These are phyloP conservation scores for Agrocybe praecox DNA, from an alignment of 768 basidiomycete genomes.

Conservation along the genomic window DNA sequence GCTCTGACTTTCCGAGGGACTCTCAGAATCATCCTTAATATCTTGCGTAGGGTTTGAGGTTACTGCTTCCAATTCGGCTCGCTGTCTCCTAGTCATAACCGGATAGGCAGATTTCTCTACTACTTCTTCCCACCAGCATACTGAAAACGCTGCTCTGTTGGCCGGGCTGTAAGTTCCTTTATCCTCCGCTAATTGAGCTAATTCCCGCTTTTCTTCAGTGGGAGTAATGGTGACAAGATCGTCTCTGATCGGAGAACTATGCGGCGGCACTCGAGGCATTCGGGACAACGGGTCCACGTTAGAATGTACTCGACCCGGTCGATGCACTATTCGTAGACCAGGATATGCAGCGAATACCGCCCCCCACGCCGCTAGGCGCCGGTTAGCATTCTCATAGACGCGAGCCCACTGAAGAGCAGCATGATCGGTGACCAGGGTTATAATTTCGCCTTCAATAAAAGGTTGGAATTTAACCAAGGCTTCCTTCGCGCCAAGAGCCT, in stretches of 20 bases:
- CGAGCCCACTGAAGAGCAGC: constrained; percentile 36
- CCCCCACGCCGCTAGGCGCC: constrained; percentile 38
- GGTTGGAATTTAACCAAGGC: constrained; percentile 37
- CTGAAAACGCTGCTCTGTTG: too few species aligned
- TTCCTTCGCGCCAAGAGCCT: constrained; percentile 40
- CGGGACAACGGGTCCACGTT: constrained; percentile 42
- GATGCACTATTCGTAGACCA: constrained; percentile 34
- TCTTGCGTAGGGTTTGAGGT: too few species aligned
- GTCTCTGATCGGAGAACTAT: constrained; percentile 16
- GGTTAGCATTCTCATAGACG: constrained; percentile 39
- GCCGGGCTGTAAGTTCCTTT: too few species aligned
- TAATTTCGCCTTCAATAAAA: constrained; percentile 33
- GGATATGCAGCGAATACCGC: constrained; percentile 37
- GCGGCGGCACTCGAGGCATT: constrained; percentile 23
- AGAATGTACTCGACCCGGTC: constrained; percentile 38
- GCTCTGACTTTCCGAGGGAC: too few species aligned
- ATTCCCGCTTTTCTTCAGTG: too few species aligned
- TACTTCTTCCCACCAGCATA: too few species aligned
- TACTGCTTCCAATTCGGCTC: too few species aligned
- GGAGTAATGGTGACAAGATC: too few species aligned
- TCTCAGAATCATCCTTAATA: too few species aligned
- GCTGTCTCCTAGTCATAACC: too few species aligned
- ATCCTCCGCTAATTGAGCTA: neutral
- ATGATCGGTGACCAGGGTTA: constrained; percentile 31
- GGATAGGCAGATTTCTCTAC: too few species aligned